Evolutionary conservation across 2,329 filamentous ascomycete genomes (phyloP), one percentile per base, ranked within the genome.

Genomic region (Fusarium phyllophilum): DNA sequence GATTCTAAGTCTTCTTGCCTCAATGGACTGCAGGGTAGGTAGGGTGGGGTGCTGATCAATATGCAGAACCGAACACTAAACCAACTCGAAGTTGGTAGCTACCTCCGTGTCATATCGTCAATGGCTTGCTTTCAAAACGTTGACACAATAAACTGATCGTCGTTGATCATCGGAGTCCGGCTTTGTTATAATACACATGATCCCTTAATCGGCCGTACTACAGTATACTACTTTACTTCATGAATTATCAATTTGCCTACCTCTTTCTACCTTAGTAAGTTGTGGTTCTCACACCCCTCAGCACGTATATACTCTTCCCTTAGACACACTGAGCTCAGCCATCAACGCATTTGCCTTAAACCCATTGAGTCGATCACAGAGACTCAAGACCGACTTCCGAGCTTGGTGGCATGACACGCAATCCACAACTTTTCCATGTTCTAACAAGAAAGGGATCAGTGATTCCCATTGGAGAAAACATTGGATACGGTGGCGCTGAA

Each of bases 311-410:
- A 38, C 26, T 54, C 29, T 39, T 67, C 67, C 55, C 62, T 68
- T 45, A 14, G 34, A 39, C 33, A 54, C 24, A 36, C 45, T 57
- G 44, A 61, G 44, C 55, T 62, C 51, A 73, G 51, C 52, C 59
- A 70, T 70, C 22, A 59, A 58, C 34, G 20, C 51, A 73, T 61
- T 54, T 62, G 60, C 70, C 66, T 73, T 44, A 56, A 54, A 66
- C 33, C 24, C 38, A 52, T 57, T 29, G 44, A 58, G 54, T 51
- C 45, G 41, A 66, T 71, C 38, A 56, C 41, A 15, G 29, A 39
- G 56, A 68, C 44, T 72, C 70, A 33, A 49, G 22, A 34, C 57
- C 52, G 44, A 63, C 38, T 48, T 49, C 60, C 56, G 61, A 66
- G 48, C 44, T 29, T 62, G 31, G 33, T 31, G 46, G 38, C 61